These are phyloP conservation scores for Paecilomyces dactylethromorphus DNA, from an alignment of 2,329 filamentous ascomycete species.

Conservation along the genomic window DNA sequence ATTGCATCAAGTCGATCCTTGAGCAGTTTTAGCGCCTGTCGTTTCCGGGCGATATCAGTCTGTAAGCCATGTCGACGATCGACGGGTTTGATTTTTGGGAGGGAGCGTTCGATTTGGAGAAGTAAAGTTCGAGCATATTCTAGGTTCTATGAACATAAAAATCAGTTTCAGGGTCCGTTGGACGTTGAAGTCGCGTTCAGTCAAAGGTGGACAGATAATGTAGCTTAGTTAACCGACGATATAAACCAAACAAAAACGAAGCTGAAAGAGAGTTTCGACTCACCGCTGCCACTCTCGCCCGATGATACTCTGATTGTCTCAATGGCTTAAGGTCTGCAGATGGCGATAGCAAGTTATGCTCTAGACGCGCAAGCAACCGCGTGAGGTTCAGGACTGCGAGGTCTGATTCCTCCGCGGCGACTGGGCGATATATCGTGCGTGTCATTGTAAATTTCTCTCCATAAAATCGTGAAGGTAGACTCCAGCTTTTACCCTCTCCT, in stretches of 20 bases:
- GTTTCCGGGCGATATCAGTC: slow-evolving; percentile 33
- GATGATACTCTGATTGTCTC: slow-evolving; percentile 35
- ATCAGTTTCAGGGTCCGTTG: not conserved
- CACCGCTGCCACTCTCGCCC: slow-evolving; percentile 36
- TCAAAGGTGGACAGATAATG: too few relatives aligned
- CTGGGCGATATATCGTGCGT: not conserved
- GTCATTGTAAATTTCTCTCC: not conserved
- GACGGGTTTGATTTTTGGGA: slow-evolving; percentile 33
- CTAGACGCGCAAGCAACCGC: slow-evolving; percentile 37
- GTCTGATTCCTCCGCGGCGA: not conserved
- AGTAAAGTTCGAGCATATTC: slow-evolving; percentile 39
- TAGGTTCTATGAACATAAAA: slow-evolving; percentile 29
- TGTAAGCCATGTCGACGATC: slow-evolving; percentile 33
- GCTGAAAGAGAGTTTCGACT: slow-evolving; percentile 5
- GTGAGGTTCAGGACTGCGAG: slow-evolving; percentile 25
- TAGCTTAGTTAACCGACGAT: not conserved
- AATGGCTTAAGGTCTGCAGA: slow-evolving; percentile 29
- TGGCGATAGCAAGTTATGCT: slow-evolving; percentile 36
- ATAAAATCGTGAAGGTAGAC: not conserved
- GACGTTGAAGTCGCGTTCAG: too few relatives aligned
- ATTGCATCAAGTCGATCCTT: slow-evolving; percentile 27
- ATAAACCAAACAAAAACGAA: not conserved
- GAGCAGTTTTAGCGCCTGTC: slow-evolving; percentile 26
- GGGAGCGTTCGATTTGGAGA: slow-evolving; percentile 32
- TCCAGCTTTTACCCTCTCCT: not conserved